Evolutionary conservation across 2,329 filamentous ascomycete genomes (phyloP).

Genomic region (Penicillium brasilianum): DNA sequence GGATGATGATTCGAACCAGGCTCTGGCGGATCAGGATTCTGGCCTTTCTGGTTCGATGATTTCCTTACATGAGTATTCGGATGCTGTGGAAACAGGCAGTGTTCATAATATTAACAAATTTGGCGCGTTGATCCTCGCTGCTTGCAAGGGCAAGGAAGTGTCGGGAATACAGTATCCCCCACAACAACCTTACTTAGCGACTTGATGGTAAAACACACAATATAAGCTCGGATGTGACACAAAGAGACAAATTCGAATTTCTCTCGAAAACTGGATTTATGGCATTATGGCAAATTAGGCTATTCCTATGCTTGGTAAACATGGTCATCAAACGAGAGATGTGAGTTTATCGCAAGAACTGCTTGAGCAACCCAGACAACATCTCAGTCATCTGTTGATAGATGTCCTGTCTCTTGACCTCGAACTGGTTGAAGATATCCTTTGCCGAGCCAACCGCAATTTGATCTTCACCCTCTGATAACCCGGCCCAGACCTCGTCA

Average conservation of each 20-base stretch:
- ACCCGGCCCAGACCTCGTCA: constrained; percentile 54
- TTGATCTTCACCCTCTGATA: constrained; percentile 57
- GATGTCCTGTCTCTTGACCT: constrained; percentile 54
- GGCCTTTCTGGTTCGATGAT: constrained; percentile 26
- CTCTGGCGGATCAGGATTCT: constrained; percentile 10
- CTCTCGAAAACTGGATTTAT: neutral
- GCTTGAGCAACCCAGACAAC: constrained; percentile 29
- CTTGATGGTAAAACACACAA: neutral
- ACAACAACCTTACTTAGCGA: constrained; percentile 2
- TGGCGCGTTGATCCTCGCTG: constrained; percentile 32
- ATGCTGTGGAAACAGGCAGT: constrained; percentile 29
- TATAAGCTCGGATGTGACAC: neutral
- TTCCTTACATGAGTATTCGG: constrained; percentile 35
- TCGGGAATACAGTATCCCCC: constrained; percentile 24
- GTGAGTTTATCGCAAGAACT: constrained; percentile 26
- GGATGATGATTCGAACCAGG: constrained; percentile 24
- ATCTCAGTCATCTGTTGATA: constrained; percentile 38
- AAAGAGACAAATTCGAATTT: neutral
- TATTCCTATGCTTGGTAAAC: neutral
- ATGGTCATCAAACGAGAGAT: neutral
- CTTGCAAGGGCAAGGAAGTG: constrained; percentile 31
- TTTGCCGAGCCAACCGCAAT: constrained; percentile 55
- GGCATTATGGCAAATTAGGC: neutral
- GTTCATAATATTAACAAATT: constrained; percentile 29
- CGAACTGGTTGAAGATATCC: constrained; percentile 52